Conservation (phyloP, 1,284 basidiomycete species). For the Cryptococcus neoformans region DNA sequence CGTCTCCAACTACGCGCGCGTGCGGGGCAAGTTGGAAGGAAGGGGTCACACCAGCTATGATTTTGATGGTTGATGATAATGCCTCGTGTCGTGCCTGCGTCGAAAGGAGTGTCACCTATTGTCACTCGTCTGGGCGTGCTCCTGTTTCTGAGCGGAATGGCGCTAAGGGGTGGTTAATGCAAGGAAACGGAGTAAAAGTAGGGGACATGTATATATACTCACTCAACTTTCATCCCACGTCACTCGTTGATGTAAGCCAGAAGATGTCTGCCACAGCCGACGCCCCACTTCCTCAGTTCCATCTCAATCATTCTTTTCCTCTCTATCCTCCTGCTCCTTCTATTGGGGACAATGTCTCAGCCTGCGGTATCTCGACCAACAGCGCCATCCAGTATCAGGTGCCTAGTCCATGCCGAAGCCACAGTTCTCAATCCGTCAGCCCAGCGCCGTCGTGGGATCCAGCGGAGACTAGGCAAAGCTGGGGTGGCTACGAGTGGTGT, state of each 20-base stretch:
- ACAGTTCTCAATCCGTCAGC: background rate
- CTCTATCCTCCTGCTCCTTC: too few relatives aligned
- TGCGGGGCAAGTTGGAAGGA: too few relatives aligned
- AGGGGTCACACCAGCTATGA: background rate
- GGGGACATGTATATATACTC: background rate
- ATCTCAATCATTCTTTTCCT: too few relatives aligned
- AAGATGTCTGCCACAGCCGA: background rate
- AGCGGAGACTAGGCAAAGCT: background rate
- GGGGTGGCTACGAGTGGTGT: background rate
- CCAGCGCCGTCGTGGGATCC: background rate
- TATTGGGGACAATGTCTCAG: too few relatives aligned
- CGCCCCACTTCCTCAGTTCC: background rate
- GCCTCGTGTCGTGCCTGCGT: background rate
- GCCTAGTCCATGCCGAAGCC: background rate
- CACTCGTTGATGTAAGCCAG: background rate
- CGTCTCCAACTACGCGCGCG: too few relatives aligned
- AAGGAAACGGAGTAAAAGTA: too few relatives aligned
- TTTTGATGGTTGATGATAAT: background rate
- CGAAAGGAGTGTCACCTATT: background rate
- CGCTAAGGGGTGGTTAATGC: background rate
- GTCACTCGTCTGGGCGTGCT: background rate
- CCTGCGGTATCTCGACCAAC: too few relatives aligned
- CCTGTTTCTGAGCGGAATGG: background rate
- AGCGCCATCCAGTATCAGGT: background rate
- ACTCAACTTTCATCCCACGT: background rate